Base-by-base conservation (phyloP, 208 protist species). In the Porcisia hertigi region DNA sequence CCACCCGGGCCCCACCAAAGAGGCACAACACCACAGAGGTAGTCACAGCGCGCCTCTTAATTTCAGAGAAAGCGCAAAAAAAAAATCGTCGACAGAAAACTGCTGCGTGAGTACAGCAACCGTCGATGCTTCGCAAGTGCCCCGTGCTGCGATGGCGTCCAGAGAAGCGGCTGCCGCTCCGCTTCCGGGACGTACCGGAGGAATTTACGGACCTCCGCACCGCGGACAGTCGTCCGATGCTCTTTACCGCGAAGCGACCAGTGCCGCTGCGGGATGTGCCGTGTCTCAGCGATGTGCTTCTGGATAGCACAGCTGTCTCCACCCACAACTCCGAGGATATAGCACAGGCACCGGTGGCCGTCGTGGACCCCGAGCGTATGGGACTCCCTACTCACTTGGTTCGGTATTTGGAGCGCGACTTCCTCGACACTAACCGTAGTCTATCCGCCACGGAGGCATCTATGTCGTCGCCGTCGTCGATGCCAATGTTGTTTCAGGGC, bases 161-260 rank as follows among this genome's bases (percentile, higher is more conserved):
- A 18, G 89, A 95, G 58, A 86, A 86, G 76, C 82, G 88, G 9
- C 82, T 94, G 47, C 93, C 93, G 2, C 87, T 74, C 14, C 93
- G 93, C 23, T 95, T 94, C 64, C 90, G 93, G 34, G 86, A 94
- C 23, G 84, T 90, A 12, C 89, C 90, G 1, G 91, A 97, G 20
- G 91, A 97, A 55, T 97, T 97, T 75, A 97, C 91, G 0, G 93
- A 92, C 43, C 72, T 90, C 25, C 87, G 90, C 34, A 87, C 83
- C 18, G 84, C 86, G 1, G 88, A 92, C 74, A 82, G 75, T 49
- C 80, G 91, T 6, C 94, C 94, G 3, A 85, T 94, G 83, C 72
- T 95, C 43, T 97, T 97, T 79, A 97, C 92, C 0, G 73, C 90
- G 30, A 76, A 73, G 73, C 73, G 88, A 2, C 94, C 94, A 12